phyloP scores from a whole-genome alignment of 2,329 filamentous ascomycete species.

The Fusarium pilosicola region DNA sequence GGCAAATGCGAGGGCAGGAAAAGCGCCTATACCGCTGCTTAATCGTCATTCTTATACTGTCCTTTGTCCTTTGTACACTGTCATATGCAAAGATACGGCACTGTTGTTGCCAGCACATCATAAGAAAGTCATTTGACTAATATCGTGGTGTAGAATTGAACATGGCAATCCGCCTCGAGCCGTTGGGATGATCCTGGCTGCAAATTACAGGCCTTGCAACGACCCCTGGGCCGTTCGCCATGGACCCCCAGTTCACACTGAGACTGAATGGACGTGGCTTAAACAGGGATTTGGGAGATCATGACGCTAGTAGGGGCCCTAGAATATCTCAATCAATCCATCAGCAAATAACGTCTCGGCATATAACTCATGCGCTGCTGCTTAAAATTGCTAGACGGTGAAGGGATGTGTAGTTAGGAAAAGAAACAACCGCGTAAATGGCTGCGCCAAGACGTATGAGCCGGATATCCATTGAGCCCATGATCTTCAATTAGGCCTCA shows the following conservation, averaged over 20 bases:
- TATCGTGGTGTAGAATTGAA: neutral
- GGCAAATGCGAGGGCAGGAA: neutral
- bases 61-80: neutral
- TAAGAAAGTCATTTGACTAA: neutral
- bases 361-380: conserved; percentile 13
- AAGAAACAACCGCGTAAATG: conserved; percentile 2
- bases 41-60: neutral
- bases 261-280: conserved; percentile 25
- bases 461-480: neutral
- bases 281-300: conserved; percentile 40
- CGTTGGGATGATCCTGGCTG: conserved; percentile 24
- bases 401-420: neutral
- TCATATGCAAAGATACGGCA: conserved; percentile 4
- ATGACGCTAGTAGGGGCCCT: conserved; percentile 33
- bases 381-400: conserved; percentile 4
- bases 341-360: conserved; percentile 13
- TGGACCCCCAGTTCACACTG: neutral
- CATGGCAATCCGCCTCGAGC: conserved; percentile 19
- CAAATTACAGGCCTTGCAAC: conserved; percentile 20
- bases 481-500: conserved; percentile 10
- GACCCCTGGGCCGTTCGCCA: conserved; percentile 4
- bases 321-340: neutral
- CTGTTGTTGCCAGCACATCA: conserved; percentile 3
- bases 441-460: neutral
- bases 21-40: neutral